Evolutionary conservation across 2,329 filamentous ascomycete genomes (phyloP), one percentile per base, ranked within the genome.

Genomic region (Cytospora piceae): DNA sequence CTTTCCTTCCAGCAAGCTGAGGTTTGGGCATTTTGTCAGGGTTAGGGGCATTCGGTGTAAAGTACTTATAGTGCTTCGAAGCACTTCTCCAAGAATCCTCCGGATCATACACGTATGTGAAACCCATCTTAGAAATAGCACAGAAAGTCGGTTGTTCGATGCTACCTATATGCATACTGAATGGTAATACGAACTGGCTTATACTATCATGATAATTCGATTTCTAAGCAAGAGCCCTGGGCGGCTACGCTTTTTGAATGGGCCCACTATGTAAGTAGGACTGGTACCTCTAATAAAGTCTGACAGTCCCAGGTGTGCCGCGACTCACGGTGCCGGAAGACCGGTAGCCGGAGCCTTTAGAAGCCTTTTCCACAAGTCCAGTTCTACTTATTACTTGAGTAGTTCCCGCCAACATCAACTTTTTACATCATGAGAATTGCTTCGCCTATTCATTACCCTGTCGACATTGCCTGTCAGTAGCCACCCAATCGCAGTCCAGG

Each of bases 401-500:
- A 24, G 46, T 24, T 24, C 46, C 46, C 46, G 8, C n/a, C 22
- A 22, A 49, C 22, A 49, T 24, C 46, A 24, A 12, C n/a, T 49
- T 49, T 49, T 49, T 49, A 49, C 46, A 49, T 49, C n/a, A 49
- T 24, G 46, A 24, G 4, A 20, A 42, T 24, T 49, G 46, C 46
- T 22, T 49, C 11, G 46, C 46, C 20, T 49, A 24, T 24, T 24
- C n/a, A 24, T 22, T n/a, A 55, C 53, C 31, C 29, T 58, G 37
- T 61, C 66, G 49, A 49, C 53, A 42, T 67, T 37, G 58, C 55
- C 51, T 57, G 59, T 49, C 59, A n/a, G 58, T 27, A n/a, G 15
- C 14, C 51, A 39, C 53, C 66, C 66, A 67, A 49, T 66, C 66
- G 55, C 58, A n/a, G 55, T 60, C 42, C 37, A 67, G 66, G 46